These are phyloP conservation scores for Forsythia suspensa DNA, from an alignment of 257 asterid genomes.

Conservation along the genomic window DNA sequence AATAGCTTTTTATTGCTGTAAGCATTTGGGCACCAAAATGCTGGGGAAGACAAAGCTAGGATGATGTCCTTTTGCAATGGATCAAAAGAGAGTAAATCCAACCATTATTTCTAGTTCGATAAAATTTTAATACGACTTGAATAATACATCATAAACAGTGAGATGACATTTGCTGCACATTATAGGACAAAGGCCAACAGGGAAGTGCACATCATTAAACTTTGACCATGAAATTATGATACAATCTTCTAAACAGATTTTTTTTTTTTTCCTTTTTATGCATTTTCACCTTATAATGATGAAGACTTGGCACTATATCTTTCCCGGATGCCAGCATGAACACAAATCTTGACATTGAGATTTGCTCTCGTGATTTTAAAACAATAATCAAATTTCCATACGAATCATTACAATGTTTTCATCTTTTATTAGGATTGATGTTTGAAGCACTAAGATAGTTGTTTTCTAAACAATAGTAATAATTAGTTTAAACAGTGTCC, in stretches of 20 bases:
- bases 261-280: too few species aligned
- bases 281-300: background rate
- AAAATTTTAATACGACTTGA: background rate
- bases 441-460: background rate
- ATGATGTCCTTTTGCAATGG: background rate
- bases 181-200: background rate
- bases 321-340: background rate
- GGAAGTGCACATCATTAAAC: background rate
- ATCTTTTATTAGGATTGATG: background rate
- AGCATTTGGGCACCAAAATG: background rate
- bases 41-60: background rate
- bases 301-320: background rate
- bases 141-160: background rate
- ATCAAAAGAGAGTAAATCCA: background rate
- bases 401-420: background rate
- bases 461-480: background rate
- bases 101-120: background rate
- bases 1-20: conserved; percentile 13
- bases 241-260: background rate
- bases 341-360: background rate
- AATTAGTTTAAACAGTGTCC: background rate
- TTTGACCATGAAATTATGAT: background rate
- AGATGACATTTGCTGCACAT: background rate
- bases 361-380: background rate
- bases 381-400: background rate